phyloP scores from a whole-genome alignment of 495 filamentous ascomycete species.

The Podospora conica region DNA sequence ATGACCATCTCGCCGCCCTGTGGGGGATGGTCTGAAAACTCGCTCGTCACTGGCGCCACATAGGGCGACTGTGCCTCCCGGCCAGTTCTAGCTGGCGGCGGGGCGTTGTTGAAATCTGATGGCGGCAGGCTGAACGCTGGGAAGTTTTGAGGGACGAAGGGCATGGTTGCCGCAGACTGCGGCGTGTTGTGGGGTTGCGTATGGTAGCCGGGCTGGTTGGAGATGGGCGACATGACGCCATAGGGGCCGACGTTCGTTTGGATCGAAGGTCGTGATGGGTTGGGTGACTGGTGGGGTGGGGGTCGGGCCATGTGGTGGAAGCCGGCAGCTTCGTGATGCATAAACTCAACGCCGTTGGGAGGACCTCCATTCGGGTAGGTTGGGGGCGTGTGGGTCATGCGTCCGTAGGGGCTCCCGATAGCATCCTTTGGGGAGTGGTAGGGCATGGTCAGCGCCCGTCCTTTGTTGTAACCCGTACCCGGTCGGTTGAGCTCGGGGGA shows the following conservation, averaged over 20 bases:
- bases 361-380: slow-evolving; percentile 32
- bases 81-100: slow-evolving; percentile 22
- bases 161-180: slow-evolving; percentile 33
- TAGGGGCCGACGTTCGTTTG: slow-evolving; percentile 43
- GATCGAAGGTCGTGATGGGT: slow-evolving; percentile 38
- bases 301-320: slow-evolving; percentile 31
- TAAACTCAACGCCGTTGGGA: slow-evolving; percentile 39
- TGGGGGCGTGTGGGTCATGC: slow-evolving; percentile 43
- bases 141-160: slow-evolving; percentile 49
- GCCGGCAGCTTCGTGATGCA: slow-evolving; percentile 40
- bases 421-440: slow-evolving; percentile 48
- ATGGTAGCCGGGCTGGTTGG: slow-evolving; percentile 43
- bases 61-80: slow-evolving; percentile 32
- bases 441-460: slow-evolving; percentile 41
- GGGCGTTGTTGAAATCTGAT: slow-evolving; percentile 41
- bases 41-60: slow-evolving; percentile 33
- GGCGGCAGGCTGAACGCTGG: slow-evolving; percentile 51
- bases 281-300: slow-evolving; percentile 37
- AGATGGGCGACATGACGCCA: slow-evolving; percentile 45
- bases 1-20: slow-evolving; percentile 50
- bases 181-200: slow-evolving; percentile 39
- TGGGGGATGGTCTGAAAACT: slow-evolving; percentile 40
- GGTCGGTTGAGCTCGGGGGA: slow-evolving; percentile 49
- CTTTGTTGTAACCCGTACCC: slow-evolving; percentile 37
- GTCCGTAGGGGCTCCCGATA: slow-evolving; percentile 44